A percentile compares a stretch with the other conserved stretches of the same genome.
Evolutionary conservation across 176 grass and related monocot species (phyloP).

Genomic region (Chrysopogon serrulatus): DNA sequence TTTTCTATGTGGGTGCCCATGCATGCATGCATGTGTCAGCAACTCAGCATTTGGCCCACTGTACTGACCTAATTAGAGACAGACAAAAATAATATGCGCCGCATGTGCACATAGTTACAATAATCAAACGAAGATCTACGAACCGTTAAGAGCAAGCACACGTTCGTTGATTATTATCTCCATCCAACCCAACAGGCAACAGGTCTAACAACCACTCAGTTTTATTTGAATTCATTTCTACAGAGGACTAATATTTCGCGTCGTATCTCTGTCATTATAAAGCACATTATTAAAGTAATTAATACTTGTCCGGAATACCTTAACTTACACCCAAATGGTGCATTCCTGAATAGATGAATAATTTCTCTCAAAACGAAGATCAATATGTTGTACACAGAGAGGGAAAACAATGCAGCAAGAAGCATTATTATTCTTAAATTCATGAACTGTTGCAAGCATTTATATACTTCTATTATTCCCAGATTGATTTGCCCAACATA

Average conservation of each 20-base stretch:
- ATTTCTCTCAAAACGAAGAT: background rate
- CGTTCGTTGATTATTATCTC: background rate
- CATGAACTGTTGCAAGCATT: background rate
- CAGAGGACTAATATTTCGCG: background rate
- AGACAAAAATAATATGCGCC: background rate
- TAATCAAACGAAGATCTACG: background rate
- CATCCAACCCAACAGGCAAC: background rate
- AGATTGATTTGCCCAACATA: conserved; percentile 13
- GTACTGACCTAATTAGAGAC: background rate
- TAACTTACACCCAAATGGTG: background rate
- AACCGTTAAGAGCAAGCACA: background rate
- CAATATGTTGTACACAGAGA: background rate
- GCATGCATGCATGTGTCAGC: too few relatives aligned
- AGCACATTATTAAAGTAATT: background rate
- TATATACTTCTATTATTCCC: background rate
- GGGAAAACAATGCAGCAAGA: background rate
- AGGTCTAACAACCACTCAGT: background rate
- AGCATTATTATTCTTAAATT: background rate
- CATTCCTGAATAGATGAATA: background rate
- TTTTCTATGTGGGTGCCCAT: background rate
- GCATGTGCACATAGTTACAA: background rate
- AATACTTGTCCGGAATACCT: background rate
- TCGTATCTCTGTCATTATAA: background rate
- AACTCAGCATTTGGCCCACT: background rate
- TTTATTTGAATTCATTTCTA: background rate